Percentiles rank a stretch among this genome's conserved stretches.
phyloP scores from a whole-genome alignment of 768 basidiomycete species.

The Collybia sordida region DNA sequence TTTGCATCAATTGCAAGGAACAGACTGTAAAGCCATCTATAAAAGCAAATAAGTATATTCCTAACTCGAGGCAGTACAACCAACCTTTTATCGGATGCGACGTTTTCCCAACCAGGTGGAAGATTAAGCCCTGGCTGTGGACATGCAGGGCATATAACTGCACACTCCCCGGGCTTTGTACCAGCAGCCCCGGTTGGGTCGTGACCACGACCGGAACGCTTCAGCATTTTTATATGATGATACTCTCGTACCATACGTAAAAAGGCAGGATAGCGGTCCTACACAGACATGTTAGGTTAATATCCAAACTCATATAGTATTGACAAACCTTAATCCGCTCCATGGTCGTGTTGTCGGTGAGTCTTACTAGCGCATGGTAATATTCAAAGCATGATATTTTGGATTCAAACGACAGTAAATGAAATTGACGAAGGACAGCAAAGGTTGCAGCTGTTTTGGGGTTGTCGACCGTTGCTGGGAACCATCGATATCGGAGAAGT shows the following conservation, averaged over 20 bases:
- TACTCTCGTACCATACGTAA: slow-evolving; percentile 20
- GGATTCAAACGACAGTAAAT: slow-evolving; percentile 23
- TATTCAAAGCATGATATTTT: slow-evolving; percentile 28
- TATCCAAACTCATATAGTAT: background rate
- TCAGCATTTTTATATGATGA: slow-evolving; percentile 22
- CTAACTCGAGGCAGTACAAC: background rate
- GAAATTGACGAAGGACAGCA: slow-evolving; percentile 19
- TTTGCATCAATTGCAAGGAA: slow-evolving; percentile 6
- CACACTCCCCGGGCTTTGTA: slow-evolving; percentile 24
- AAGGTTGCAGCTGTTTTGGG: slow-evolving; percentile 28
- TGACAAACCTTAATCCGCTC: background rate
- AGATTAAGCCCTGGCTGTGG: slow-evolving; percentile 31
- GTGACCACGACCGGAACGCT: slow-evolving; percentile 24
- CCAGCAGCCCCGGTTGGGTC: slow-evolving; percentile 14
- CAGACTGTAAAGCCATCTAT: slow-evolving; percentile 1
- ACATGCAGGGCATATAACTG: slow-evolving; percentile 31
- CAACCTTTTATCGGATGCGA: slow-evolving; percentile 9
- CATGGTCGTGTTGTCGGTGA: slow-evolving; percentile 19
- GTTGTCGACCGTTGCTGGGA: slow-evolving; percentile 27
- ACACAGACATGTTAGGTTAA: slow-evolving; percentile 1
- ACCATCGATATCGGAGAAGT: slow-evolving; percentile 25
- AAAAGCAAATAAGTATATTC: background rate
- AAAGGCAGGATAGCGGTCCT: slow-evolving; percentile 21
- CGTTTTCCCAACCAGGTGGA: slow-evolving; percentile 20
- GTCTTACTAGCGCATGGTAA: slow-evolving; percentile 18